These are phyloP conservation scores for Phytophthora vignae DNA, from an alignment of 352 stramenopile species.

Conservation along the genomic window DNA sequence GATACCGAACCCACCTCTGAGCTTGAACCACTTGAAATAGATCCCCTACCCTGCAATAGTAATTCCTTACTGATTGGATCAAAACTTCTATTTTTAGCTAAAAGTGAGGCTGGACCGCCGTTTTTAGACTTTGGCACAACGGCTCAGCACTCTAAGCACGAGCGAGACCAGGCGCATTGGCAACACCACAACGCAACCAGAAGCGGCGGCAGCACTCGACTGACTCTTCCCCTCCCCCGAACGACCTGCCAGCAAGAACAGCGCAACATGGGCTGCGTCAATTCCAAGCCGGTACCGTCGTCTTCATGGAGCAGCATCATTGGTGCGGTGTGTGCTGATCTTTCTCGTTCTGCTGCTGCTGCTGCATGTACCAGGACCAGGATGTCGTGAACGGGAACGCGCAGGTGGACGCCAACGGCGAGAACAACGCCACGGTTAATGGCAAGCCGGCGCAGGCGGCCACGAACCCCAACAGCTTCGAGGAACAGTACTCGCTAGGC, in stretches of 20 bases:
- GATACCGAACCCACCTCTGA: slow-evolving; percentile 4
- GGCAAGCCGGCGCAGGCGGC: slow-evolving; percentile 29
- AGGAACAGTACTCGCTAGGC: slow-evolving; percentile 87
- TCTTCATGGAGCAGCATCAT: neutral
- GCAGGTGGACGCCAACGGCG: slow-evolving; percentile 42
- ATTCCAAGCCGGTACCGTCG: slow-evolving; percentile 67
- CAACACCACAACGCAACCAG: slow-evolving; percentile 46
- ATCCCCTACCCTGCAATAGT: slow-evolving; percentile 15
- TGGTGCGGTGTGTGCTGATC: neutral
- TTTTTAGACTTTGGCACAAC: slow-evolving; percentile 31
- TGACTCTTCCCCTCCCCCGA: slow-evolving; percentile 23
- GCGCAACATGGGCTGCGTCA: slow-evolving; percentile 73
- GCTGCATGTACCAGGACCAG: slow-evolving; percentile 31
- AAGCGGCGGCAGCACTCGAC: slow-evolving; percentile 35
- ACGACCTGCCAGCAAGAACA: slow-evolving; percentile 7
- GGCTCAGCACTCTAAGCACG: slow-evolving; percentile 1
- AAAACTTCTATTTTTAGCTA: slow-evolving; percentile 41
- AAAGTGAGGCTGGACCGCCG: slow-evolving; percentile 7
- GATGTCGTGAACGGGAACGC: slow-evolving; percentile 58
- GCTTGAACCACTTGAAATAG: slow-evolving; percentile 32
- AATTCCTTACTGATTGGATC: slow-evolving; percentile 20
- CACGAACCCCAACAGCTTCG: slow-evolving; percentile 76
- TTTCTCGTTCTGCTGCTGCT: neutral
- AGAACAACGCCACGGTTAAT: slow-evolving; percentile 36
- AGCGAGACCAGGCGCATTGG: neutral